phyloP scores from a whole-genome alignment of 2,329 filamentous ascomycete species.

The Fusarium sublunatum region DNA sequence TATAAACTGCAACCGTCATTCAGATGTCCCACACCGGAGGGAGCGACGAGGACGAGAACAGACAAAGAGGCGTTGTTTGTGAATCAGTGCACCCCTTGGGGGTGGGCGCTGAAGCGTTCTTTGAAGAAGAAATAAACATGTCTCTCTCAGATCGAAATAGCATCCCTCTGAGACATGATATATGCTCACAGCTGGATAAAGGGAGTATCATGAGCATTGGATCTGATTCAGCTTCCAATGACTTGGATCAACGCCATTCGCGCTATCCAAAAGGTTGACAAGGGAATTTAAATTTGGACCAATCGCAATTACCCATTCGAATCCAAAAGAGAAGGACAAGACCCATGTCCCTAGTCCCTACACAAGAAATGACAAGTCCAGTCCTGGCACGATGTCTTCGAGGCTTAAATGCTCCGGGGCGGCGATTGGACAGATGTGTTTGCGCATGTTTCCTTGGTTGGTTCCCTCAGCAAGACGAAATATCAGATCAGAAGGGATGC shows the following conservation, averaged over 20 bases:
- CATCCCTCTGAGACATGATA: slow-evolving; percentile 17
- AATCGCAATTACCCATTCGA: slow-evolving; percentile 7
- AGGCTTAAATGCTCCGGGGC: slow-evolving; percentile 26
- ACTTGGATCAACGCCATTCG: slow-evolving; percentile 31
- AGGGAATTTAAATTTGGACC: slow-evolving; percentile 9
- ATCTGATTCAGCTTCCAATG: slow-evolving; percentile 8
- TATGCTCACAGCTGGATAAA: slow-evolving; percentile 15
- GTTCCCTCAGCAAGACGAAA: slow-evolving; percentile 17
- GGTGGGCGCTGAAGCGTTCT: background rate
- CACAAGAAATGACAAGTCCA: slow-evolving; percentile 28
- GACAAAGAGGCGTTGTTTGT: slow-evolving; percentile 12
- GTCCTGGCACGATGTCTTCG: slow-evolving; percentile 16
- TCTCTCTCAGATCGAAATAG: slow-evolving; percentile 22
- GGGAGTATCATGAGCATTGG: slow-evolving; percentile 11
- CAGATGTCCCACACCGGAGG: slow-evolving; percentile 22
- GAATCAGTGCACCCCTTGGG: slow-evolving; percentile 14
- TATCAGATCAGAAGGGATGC: slow-evolving; percentile 11
- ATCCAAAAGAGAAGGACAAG: slow-evolving; percentile 13
- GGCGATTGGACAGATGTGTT: slow-evolving; percentile 15
- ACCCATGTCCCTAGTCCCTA: slow-evolving; percentile 24
- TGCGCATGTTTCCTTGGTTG: slow-evolving; percentile 17
- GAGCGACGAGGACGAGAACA: slow-evolving; percentile 28
- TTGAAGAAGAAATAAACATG: slow-evolving; percentile 3
- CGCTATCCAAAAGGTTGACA: slow-evolving; percentile 16
- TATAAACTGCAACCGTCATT: slow-evolving; percentile 29